Base-by-base conservation (phyloP, 176 grass and related monocot genomes). In the Triticum urartu region DNA sequence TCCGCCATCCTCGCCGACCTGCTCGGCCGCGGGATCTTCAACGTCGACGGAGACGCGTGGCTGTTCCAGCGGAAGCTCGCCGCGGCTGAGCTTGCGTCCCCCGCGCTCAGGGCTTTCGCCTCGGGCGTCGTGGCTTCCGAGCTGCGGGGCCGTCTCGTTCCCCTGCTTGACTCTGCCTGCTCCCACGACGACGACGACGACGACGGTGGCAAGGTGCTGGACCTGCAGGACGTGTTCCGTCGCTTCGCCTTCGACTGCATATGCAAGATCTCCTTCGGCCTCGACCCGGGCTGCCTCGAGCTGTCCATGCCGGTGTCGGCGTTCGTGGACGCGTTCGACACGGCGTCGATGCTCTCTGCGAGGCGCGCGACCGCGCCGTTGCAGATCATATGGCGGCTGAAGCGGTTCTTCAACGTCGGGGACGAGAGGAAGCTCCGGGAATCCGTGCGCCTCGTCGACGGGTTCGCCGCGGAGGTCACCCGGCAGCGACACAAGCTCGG, bases 11-110 rank as follows among this genome's bases (percentile, higher is more conserved):
- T 97, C 84, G 88, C 86, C 52, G 94, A 97, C 83, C 89, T 97
- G 56, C 92, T 97, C 80, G 94, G 94, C 88, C 85, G 89, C 77
- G 94, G 94, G 0, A 97, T 97, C n/a, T 97, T 97, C 13, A 97
- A 97, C 88, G 90, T 92, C 60, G 94, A 97, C 78, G 94, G 94
- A 0, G 92, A 97, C 62, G 75, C 84, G 0, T 97, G 92, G 94
- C 74, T 89, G 9, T 89, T 94, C 84, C 94, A 97, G 89, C 82
- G 94, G 13, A 97, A 92, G 90, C 78, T 97, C 28, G 92, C 94
- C 38, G 86, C 91, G 10, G 76, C 88, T 25, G 90, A 97, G 86
- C 83, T 97, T 3, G 60, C 87, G 0, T 80, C 90, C 9, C 81
- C 87, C 11, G 84, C 70, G 28, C 76, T 97, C 21, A 72, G 90